Base-by-base conservation (phyloP, 129 eudicot species). In the Calendula officinalis region DNA sequence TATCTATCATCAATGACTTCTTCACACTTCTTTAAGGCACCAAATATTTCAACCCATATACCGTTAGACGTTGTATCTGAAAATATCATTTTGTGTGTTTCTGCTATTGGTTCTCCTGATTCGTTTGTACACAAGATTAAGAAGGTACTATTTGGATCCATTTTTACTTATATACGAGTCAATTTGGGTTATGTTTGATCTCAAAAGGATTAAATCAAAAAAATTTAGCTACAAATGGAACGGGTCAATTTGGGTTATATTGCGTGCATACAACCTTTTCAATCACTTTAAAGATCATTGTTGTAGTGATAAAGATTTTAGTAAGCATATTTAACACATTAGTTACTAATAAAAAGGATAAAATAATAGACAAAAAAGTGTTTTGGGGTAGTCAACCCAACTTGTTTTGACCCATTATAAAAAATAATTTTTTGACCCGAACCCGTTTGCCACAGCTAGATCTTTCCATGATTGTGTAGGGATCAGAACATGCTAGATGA, bases 21-120 rank as follows among this genome's bases (percentile, higher is more conserved):
- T 40, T 77, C 83, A 35, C 74, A 88, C 68, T 85, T 88, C 46
- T 74, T 92, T 34, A 55, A 68, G 57, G 70, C 74, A 55, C 70
- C 64, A 60, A 71, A 80, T 15, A 27, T 67, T 17, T 75, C 83
- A 22, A 45, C 58, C 53, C 70, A 27, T 62, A 17, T 92, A 34
- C 64, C 86, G 27, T 72, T 88, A 78, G 71, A 39, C 54, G 64
- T 60, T 30, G 44, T 80, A 22, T 15, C 3, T n/a, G 60, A 69
- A 44, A 75, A 30, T 71, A 48, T 32, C 5, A 67, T 88, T 39
- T 80, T 92, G 64, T 92, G 95, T 60, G 81, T 92, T 66, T 92
- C 96, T 70, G 96, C 91, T 7, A 85, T 92, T 53, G 98, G 98
- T 33, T 88, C 65, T 69, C 83, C 98, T 42, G 59, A 80, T 77